Evolutionary conservation across 2,329 filamentous ascomycete genomes (phyloP), one percentile per base, ranked within the genome.

Genomic region (Aureobasidium subglaciale): DNA sequence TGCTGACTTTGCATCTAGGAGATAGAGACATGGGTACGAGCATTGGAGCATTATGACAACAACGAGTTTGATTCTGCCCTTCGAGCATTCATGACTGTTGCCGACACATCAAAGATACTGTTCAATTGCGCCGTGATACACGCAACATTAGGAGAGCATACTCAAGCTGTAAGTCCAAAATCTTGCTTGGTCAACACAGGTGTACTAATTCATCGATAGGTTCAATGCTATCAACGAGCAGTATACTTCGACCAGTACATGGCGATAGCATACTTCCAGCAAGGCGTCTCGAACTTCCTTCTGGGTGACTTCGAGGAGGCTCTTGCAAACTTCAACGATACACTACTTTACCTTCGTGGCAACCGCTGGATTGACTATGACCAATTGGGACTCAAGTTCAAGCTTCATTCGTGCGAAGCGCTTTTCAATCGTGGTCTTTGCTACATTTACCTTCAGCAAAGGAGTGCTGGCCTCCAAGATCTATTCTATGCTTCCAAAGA

Each of bases 61-160:
- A 95, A 96, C 74, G 90, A 99, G 68, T 97, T 95, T 73, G 92
- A 97, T 67, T 87, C 92, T 62, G 85, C 93, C 25, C 75, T 97
- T 60, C 82, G 79, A 64, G 83, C 88, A 59, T 97, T 99, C 68
- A 87, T 89, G 60, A 82, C 79, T 63, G 96, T 99, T 66, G 81
- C 87, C 59, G 93, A 97, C 70, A 99, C 93, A 0, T 96, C 93
- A 64, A 97, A 96, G 78, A 99, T 99, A 60, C 78, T 96, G 59
- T 99, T 99, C 78, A 99, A 99, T 68, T 95, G 92, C 73, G 93
- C 93, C 63, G 92, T 99, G 35, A 97, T 99, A 65, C 88, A 96
- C 76, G 93, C 93, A 35, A 97, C 93, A 0, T 78, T 99, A 16
- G 93, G 93, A 63, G 90, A 97, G 70, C 93, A 99, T 73, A 88